Evolutionary conservation across 495 filamentous ascomycete species (phyloP).

Genomic region (Cairneyella variabilis): DNA sequence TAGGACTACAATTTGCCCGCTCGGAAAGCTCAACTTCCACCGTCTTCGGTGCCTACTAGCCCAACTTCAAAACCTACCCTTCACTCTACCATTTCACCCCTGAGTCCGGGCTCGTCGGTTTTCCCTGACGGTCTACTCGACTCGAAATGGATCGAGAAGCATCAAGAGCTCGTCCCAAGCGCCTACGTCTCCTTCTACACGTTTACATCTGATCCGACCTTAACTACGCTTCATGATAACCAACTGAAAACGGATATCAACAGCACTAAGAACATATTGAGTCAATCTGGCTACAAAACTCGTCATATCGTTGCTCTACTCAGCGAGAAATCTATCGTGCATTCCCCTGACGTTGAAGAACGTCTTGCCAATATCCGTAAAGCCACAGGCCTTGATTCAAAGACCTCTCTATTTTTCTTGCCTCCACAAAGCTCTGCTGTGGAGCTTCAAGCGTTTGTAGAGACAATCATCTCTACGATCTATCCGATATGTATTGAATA

Average conservation of each 20-base stretch:
- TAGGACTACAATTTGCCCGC: slow-evolving; percentile 48
- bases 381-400: slow-evolving; percentile 74
- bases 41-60: slow-evolving; percentile 40
- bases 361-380: slow-evolving; percentile 70
- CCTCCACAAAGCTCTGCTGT: slow-evolving; percentile 32
- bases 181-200: slow-evolving; percentile 72
- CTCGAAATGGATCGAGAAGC: slow-evolving; percentile 77
- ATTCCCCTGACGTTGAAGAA: slow-evolving; percentile 64
- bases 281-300: slow-evolving; percentile 66
- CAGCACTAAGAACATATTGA: slow-evolving; percentile 59
- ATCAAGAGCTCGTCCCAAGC: slow-evolving; percentile 75
- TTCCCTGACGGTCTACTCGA: slow-evolving; percentile 87
- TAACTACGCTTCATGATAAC: slow-evolving; percentile 74
- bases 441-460: slow-evolving; percentile 60
- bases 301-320: slow-evolving; percentile 74
- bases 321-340: slow-evolving; percentile 59
- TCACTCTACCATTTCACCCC: slow-evolving; percentile 85
- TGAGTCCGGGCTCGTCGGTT: slow-evolving; percentile 72
- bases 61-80: slow-evolving; percentile 47
- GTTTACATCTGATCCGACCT: slow-evolving; percentile 63
- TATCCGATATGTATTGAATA: slow-evolving; percentile 70
- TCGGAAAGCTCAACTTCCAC: slow-evolving; percentile 45
- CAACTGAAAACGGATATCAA: slow-evolving; percentile 87
- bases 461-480: slow-evolving; percentile 54
- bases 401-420: slow-evolving; percentile 71